Percentiles rank a stretch among this genome's conserved stretches.
Evolutionary conservation across 1,139 yeast species (phyloP).

Genomic region (Diutina neorugosa): DNA sequence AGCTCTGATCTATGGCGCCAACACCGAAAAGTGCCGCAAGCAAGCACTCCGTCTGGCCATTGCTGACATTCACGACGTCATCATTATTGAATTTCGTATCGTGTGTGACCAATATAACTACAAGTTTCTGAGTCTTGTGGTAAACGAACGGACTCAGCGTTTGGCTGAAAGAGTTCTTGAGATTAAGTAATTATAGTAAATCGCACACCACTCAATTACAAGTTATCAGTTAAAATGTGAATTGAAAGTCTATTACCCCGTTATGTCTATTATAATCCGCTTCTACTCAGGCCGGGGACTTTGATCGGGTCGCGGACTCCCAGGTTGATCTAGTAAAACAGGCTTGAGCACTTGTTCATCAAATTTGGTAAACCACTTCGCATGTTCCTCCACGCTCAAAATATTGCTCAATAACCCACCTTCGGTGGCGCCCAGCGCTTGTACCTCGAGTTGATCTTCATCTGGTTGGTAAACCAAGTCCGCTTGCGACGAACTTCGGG

Average conservation of each 20-base stretch:
- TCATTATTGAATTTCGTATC: conserved; percentile 51
- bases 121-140: conserved; percentile 48
- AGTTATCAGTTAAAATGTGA: background rate
- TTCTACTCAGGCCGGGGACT: conserved; percentile 11
- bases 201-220: background rate
- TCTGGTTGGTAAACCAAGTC: conserved; percentile 6
- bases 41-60: conserved; percentile 27
- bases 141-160: conserved; percentile 38
- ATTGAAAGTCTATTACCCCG: background rate
- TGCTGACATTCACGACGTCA: conserved; percentile 45
- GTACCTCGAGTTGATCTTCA: conserved; percentile 25
- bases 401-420: conserved; percentile 29
- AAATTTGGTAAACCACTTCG: conserved; percentile 85
- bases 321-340: conserved; percentile 53
- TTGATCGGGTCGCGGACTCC: conserved; percentile 5
- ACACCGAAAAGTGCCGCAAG: conserved; percentile 14
- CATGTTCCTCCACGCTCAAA: conserved; percentile 58
- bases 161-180: conserved; percentile 64
- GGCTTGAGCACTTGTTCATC: conserved; percentile 97
- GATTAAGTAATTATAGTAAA: background rate
- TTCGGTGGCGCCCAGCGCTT: conserved; percentile 14
- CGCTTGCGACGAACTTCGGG: background rate
- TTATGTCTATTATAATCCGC: conserved; percentile 7
- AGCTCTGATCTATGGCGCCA: conserved; percentile 32
- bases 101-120: conserved; percentile 52